Base-by-base conservation (phyloP, 345 rosid genomes). In the Salix caprea region DNA sequence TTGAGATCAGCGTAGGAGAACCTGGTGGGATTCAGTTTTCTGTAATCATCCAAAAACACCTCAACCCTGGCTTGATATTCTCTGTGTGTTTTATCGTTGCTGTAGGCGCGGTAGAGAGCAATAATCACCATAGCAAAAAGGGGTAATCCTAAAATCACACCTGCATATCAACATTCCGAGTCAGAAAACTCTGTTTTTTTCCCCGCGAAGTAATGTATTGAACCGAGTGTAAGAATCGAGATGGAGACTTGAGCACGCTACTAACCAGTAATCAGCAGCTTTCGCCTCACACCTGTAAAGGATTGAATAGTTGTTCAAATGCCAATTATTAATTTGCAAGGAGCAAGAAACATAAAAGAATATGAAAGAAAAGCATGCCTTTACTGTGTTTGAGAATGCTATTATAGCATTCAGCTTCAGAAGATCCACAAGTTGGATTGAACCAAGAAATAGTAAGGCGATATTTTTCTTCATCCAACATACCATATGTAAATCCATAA, bases 1-100 rank as follows among this genome's bases (percentile, higher is more conserved):
- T 73, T 73, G 18, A 73, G 64, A 62, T 62, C 68, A 64, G 70
- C 40, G 64, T 62, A 64, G 4, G 76, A 74, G 48, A 42, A 74
- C 46, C 76, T 74, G 5, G 69, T 26, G n/a, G 76, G 76, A 19
- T 64, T 74, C 30, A 44, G 30, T 10, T 46, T 23, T 44, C 34
- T 74, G 40, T 74, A 74, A 64, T 74, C 70, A 74, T 64, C 62
- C 32, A 74, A 21, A 32, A 54, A 50, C 58, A 21, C 0, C 7
- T 21, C 24, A 54, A 54, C 24, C 24, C 6, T 50, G n/a, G 7
- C 24, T 7, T 54, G 23, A 54, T 7, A 21, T 21, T 54, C 12
- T 54, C n/a, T 7, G 2, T 54, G 4, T 50, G n/a, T 1, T 50
- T 50, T 50, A 16, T 18, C 2, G 2, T 16, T 16, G 58, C n/a